Evolutionary conservation across 1,284 basidiomycete genomes (phyloP).

Genomic region (Malassezia sympodialis): DNA sequence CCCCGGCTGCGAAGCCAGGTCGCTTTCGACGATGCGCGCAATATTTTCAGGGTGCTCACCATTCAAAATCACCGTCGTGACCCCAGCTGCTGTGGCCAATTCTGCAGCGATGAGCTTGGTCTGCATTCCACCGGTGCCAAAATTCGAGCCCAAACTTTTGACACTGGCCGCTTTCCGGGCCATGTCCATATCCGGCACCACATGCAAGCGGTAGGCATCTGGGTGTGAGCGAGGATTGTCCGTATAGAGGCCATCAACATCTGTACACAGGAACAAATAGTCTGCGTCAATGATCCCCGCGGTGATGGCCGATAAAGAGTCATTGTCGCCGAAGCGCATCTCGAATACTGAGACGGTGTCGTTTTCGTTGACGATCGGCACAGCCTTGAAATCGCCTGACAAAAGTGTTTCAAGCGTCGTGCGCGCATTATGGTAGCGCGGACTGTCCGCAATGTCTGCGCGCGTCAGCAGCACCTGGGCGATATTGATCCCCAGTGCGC

Average conservation of each 20-base stretch:
- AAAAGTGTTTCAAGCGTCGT: constrained; percentile 41
- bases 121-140: constrained; percentile 98
- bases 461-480: constrained; percentile 89
- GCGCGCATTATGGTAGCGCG: constrained; percentile 39
- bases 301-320: constrained; percentile 91
- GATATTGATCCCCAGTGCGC: constrained; percentile 82
- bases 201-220: constrained; percentile 65
- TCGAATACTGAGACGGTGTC: constrained; percentile 53
- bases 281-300: constrained; percentile 95
- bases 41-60: constrained; percentile 62
- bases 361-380: constrained; percentile 48
- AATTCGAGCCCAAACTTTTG: constrained; percentile 74
- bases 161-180: constrained; percentile 80
- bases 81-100: constrained; percentile 87
- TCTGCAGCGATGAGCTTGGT: constrained; percentile 98
- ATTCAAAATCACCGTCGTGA: constrained; percentile 70
- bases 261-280: constrained; percentile 89
- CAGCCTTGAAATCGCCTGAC: constrained; percentile 29
- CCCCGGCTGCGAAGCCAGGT: not conserved
- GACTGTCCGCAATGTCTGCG: constrained; percentile 79
- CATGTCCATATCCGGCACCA: constrained; percentile 69
- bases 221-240: constrained; percentile 87
- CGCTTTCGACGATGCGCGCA: constrained; percentile 60
- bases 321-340: constrained; percentile 99
- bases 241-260: constrained; percentile 92